Percentiles rank a stretch among this genome's conserved stretches.
Evolutionary conservation across 192 early-diverging fungal genomes (phyloP).

Genomic region (Dissophora globulifera): DNA sequence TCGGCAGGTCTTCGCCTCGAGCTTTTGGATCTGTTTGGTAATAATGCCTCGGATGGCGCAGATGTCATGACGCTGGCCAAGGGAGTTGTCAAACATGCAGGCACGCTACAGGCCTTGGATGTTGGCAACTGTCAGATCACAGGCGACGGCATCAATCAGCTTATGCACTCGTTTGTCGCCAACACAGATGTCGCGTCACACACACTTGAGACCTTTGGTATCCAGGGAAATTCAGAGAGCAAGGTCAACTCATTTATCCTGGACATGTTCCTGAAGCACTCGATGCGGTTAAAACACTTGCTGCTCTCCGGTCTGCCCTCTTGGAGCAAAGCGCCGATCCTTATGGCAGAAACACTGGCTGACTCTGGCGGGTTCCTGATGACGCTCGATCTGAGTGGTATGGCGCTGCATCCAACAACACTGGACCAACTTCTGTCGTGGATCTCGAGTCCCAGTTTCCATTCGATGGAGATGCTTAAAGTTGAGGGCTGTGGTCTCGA

Average conservation of each 20-base stretch:
- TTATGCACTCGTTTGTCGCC: conserved; percentile 53
- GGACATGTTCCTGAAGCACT: conserved; percentile 53
- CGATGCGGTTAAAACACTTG: conserved; percentile 30
- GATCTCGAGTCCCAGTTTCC: conserved; percentile 30
- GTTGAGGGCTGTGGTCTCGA: conserved; percentile 57
- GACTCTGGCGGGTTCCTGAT: conserved; percentile 28
- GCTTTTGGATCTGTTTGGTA: conserved; percentile 29
- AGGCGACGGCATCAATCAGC: conserved; percentile 50
- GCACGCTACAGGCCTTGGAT: conserved; percentile 27
- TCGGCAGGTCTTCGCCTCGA: conserved; percentile 36
- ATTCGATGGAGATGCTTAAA: conserved; percentile 36
- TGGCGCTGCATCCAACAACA: conserved; percentile 38
- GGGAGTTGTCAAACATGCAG: conserved; percentile 51
- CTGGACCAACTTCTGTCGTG: conserved; percentile 40
- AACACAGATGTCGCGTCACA: conserved; percentile 47
- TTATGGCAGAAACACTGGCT: conserved; percentile 43
- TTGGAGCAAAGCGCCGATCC: conserved; percentile 51
- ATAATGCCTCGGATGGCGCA: conserved; percentile 49
- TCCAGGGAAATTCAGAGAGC: conserved; percentile 38
- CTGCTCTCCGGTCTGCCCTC: conserved; percentile 32
- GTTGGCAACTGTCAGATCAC: conserved; percentile 49
- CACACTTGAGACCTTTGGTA: conserved; percentile 36
- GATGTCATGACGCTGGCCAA: conserved; percentile 53
- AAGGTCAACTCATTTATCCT: conserved; percentile 50
- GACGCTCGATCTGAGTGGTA: conserved; percentile 37